Conservation (phyloP, 1,139 yeast genomes). For the Kodamaea plutei region DNA sequence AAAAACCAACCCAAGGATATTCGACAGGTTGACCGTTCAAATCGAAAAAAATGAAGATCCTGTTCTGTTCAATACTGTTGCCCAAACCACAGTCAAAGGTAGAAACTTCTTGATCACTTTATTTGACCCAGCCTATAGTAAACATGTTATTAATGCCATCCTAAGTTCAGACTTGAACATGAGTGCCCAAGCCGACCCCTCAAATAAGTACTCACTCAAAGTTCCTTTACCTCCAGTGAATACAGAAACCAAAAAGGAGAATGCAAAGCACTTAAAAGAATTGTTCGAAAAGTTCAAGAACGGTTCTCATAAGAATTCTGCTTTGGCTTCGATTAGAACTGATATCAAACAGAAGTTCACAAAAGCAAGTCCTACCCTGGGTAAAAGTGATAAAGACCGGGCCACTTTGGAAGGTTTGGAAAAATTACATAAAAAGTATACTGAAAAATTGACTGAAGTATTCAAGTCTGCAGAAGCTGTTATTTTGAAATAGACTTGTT, state of each 20-base stretch:
- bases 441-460: conserved; percentile 52
- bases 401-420: conserved; percentile 59
- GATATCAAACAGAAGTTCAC: conserved; percentile 58
- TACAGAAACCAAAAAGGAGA: conserved; percentile 59
- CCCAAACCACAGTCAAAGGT: conserved; percentile 69
- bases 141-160: conserved; percentile 66
- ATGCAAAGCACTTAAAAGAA: conserved; percentile 57
- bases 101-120: conserved; percentile 70
- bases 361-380: conserved; percentile 38
- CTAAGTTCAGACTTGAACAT: conserved; percentile 65
- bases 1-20: conserved; percentile 59
- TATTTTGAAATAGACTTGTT: conserved; percentile 32
- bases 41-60: conserved; percentile 44
- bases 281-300: conserved; percentile 62
- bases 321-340: conserved; percentile 61
- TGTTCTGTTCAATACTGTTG: conserved; percentile 51
- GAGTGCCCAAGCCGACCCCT: conserved; percentile 73
- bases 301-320: conserved; percentile 42
- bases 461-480: conserved; percentile 60
- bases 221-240: conserved; percentile 76
- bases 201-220: conserved; percentile 67
- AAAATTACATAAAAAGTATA: conserved; percentile 59
- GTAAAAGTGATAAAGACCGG: conserved; percentile 53
- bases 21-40: conserved; percentile 56
- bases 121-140: conserved; percentile 72